These are phyloP conservation scores for Hawksworthiomyces lignivorus DNA, from an alignment of 2,329 filamentous ascomycete species.

Conservation along the genomic window DNA sequence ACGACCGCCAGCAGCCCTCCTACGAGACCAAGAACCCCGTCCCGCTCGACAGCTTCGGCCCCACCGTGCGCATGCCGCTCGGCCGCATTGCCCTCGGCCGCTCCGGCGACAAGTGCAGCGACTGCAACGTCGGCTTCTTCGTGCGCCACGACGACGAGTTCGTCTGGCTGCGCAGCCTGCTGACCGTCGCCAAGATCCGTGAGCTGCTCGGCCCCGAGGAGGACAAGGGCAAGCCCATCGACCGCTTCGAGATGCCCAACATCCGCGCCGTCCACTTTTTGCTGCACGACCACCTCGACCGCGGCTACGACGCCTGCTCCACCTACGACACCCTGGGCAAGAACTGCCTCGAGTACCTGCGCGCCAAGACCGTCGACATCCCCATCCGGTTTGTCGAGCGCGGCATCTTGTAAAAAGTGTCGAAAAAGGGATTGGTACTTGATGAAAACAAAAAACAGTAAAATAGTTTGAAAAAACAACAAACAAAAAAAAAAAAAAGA, in stretches of 20 bases:
- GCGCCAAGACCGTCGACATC: conserved; percentile 36
- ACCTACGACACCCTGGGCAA: conserved; percentile 39
- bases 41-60: conserved; percentile 17
- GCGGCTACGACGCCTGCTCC: conserved; percentile 33
- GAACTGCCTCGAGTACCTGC: conserved; percentile 36
- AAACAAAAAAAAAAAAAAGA: no score
- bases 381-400: conserved; percentile 34
- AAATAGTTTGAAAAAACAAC: no score
- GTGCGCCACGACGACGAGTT: conserved; percentile 31
- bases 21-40: conserved; percentile 17
- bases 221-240: conserved; percentile 15
- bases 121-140: conserved; percentile 34
- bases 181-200: conserved; percentile 22
- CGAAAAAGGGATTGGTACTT: no score
- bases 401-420: conserved; percentile 22
- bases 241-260: conserved; percentile 14
- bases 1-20: conserved; percentile 15
- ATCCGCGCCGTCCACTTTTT: conserved; percentile 26
- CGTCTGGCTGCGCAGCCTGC: conserved; percentile 28
- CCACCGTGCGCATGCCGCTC: conserved; percentile 18
- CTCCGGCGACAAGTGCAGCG: conserved; percentile 30
- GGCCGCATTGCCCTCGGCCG: conserved; percentile 28
- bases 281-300: conserved; percentile 37
- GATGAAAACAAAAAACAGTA: no score
- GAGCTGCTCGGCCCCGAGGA: conserved; percentile 16